Base-by-base conservation (phyloP, 257 asterid genomes). In the Solanum pinnatisectum region DNA sequence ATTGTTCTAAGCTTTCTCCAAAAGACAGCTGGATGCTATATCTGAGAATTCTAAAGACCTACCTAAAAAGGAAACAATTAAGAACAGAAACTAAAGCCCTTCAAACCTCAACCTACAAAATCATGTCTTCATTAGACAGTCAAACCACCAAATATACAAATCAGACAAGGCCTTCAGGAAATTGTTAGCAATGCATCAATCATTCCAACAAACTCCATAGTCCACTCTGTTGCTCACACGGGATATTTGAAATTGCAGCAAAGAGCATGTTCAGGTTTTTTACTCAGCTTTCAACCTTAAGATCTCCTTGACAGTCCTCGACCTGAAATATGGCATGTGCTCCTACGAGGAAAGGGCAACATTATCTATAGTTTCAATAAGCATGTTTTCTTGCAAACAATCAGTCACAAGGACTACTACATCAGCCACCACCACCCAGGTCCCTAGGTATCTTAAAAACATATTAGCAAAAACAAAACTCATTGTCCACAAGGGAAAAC, bases 281-380 rank as follows among this genome's bases (percentile, higher is more conserved):
- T 93, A 96, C 40, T 96, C 98, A 3, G 98, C 99, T 89, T 89
- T 92, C 93, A 93, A 87, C 85, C 88, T 91, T 91, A 96, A 90
- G 70, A 96, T 93, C 92, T 96, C 99, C 93, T 94, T 95, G 3
- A 93, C 98, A 46, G 96, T 95, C 92, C 98, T 93, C 83, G 1
- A 87, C 91, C 99, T 93, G 88, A 96, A 96, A 89, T 96, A 96
- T 9, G 95, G 95, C 99, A 96, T 95, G 90, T 96, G 71, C 9
- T 90, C 94, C 99, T 96, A 84, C 86, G 46, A 72, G 88, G n/a
- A 35, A 86, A 86, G 83, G 33, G 49, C 3, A 52, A 32, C 74
- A 35, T 72, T 46, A 68, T 86, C 63, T 63, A 86, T 30, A 72
- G 49, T 32, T 86, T 67, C 67, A 27, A 81, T 52, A 30, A 46